A percentile compares a stretch with the other conserved stretches of the same genome.
Evolutionary conservation across 148 eudicot genomes (phyloP).

Genomic region (Amaranthus hypochondriacus): DNA sequence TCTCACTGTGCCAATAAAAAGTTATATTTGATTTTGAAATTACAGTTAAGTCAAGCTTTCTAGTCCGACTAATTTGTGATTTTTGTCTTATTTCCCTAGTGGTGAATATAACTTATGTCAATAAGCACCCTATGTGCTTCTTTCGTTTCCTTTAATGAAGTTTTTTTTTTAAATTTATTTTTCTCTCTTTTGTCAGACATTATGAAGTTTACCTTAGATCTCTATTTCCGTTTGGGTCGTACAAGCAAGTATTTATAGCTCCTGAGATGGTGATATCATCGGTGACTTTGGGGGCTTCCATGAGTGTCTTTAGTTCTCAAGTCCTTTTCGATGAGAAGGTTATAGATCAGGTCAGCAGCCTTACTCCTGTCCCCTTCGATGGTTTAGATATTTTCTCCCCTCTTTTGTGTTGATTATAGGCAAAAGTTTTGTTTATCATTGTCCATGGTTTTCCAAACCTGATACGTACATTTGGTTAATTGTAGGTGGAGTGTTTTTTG

Average conservation of each 20-base stretch:
- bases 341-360: slow-evolving; percentile 71
- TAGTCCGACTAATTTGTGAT: background rate
- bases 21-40: background rate
- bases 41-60: background rate
- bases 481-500: too few relatives aligned
- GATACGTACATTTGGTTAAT: too few relatives aligned
- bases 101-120: slow-evolving; percentile 5
- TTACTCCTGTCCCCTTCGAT: slow-evolving; percentile 13
- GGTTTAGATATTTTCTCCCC: background rate
- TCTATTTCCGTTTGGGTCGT: slow-evolving; percentile 88
- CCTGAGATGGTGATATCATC: slow-evolving; percentile 86
- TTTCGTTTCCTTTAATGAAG: background rate
- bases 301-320: slow-evolving; percentile 78
- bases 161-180: background rate
- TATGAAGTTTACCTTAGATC: slow-evolving; percentile 78
- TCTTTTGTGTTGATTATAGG: background rate
- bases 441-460: too few relatives aligned
- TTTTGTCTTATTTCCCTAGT: slow-evolving; percentile 6
- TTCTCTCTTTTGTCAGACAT: slow-evolving; percentile 50
- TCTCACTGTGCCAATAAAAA: background rate
- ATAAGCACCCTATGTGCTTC: background rate
- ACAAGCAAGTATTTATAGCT: slow-evolving; percentile 85
- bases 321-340: slow-evolving; percentile 83
- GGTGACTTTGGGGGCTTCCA: slow-evolving; percentile 71
- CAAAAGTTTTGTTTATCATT: background rate